These are phyloP conservation scores for Dorcoceras hygrometricum DNA, from an alignment of 257 asterid genomes.

Conservation along the genomic window DNA sequence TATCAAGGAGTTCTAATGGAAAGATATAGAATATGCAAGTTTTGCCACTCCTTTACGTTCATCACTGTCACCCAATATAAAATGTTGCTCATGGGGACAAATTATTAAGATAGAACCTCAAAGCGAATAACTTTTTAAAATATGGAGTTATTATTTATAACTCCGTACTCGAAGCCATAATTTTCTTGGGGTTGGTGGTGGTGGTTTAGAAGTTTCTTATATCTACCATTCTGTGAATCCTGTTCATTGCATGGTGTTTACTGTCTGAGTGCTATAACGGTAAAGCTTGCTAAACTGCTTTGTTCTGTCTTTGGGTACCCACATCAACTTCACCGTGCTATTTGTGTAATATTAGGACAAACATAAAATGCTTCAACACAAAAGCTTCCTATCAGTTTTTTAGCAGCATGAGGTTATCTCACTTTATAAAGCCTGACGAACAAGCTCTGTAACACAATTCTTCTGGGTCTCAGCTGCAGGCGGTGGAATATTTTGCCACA, in stretches of 20 bases:
- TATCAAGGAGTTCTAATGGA: not conserved
- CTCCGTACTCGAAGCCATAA: not conserved
- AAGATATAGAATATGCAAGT: not conserved
- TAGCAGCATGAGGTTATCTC: slow-evolving; percentile 18
- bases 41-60: not conserved
- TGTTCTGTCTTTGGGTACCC: slow-evolving; percentile 2
- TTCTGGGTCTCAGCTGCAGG: not conserved
- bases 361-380: slow-evolving; percentile 1
- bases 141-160: not conserved
- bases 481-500: not conserved
- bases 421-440: not conserved
- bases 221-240: not conserved
- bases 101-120: not conserved
- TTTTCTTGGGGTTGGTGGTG: not conserved
- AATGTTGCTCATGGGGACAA: not conserved
- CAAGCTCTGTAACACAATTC: not conserved
- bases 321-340: slow-evolving; percentile 6
- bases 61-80: not conserved
- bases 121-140: not conserved
- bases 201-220: too few species aligned
- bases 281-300: not conserved
- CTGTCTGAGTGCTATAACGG: not conserved
- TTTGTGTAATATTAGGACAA: not conserved
- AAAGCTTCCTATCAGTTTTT: slow-evolving; percentile 9
- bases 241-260: not conserved